These are phyloP conservation scores for Phytophthora lateralis DNA, from an alignment of 352 stramenopile genomes.

Conservation along the genomic window DNA sequence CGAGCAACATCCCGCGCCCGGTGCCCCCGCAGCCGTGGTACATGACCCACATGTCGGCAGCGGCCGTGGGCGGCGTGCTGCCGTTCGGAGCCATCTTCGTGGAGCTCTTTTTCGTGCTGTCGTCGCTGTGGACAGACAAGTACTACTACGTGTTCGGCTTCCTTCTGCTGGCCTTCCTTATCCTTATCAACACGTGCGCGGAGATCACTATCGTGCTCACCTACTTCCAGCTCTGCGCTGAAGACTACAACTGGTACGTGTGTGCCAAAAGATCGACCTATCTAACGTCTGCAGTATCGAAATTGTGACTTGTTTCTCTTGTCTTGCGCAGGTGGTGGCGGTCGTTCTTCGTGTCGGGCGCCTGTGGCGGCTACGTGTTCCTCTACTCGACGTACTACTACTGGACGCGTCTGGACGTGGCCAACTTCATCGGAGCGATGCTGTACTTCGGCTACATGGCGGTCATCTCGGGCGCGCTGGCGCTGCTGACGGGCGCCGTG, in stretches of 20 bases:
- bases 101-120: slow-evolving; percentile 99
- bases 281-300: neutral
- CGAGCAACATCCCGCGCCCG: slow-evolving; percentile 97
- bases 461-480: slow-evolving; percentile 97
- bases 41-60: slow-evolving; percentile 93
- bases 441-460: slow-evolving; percentile 99
- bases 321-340: slow-evolving; percentile 93
- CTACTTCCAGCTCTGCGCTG: slow-evolving; percentile 99
- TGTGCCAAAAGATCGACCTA: neutral
- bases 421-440: slow-evolving; percentile 91
- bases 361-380: slow-evolving; percentile 98
- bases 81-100: slow-evolving; percentile 99
- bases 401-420: slow-evolving; percentile 94
- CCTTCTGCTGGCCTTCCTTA: slow-evolving; percentile 98
- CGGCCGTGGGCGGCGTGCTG: slow-evolving; percentile 96
- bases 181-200: slow-evolving; percentile 98
- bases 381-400: slow-evolving; percentile 99
- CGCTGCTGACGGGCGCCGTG: slow-evolving; percentile 96
- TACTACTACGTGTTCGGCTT: slow-evolving; percentile 99
- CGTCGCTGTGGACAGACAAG: slow-evolving; percentile 98
- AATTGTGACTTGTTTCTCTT: neutral
- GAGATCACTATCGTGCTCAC: slow-evolving; percentile 99
- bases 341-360: slow-evolving; percentile 97
- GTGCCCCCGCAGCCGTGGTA: slow-evolving; percentile 99
- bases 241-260: slow-evolving; percentile 99